Conservation (phyloP, 1,284 basidiomycete genomes). For the Microbotryomycetes sp. region DNA sequence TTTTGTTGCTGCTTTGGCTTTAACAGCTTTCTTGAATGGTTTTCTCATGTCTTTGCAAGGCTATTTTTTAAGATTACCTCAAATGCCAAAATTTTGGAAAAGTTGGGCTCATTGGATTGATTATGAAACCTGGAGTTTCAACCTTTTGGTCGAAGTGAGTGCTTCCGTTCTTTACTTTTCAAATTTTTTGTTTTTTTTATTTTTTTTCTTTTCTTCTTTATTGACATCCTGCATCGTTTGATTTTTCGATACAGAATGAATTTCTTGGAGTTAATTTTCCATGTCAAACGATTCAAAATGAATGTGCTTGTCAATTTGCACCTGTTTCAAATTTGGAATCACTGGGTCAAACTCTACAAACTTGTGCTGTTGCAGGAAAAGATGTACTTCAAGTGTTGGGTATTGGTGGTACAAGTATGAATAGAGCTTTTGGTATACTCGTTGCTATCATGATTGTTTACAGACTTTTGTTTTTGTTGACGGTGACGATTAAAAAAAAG, state of each 20-base stretch:
- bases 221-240: conserved; percentile 48
- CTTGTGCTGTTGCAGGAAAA: conserved; percentile 40
- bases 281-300: conserved; percentile 43
- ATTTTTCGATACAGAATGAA: conserved; percentile 50
- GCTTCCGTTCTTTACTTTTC: conserved; percentile 42
- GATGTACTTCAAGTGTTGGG: conserved; percentile 39
- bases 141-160: conserved; percentile 15
- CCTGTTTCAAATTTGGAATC: conserved; percentile 35
- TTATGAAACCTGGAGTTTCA: background rate
- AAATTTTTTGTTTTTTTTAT: conserved; percentile 41
- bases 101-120: conserved; percentile 51
- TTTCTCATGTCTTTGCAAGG: conserved; percentile 52
- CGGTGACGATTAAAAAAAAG: background rate
- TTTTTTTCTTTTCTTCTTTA: conserved; percentile 19
- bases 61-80: conserved; percentile 49
- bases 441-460: conserved; percentile 42
- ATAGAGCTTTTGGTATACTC: conserved; percentile 37
- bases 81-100: conserved; percentile 57
- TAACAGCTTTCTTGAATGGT: conserved; percentile 54
- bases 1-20: conserved; percentile 57
- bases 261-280: conserved; percentile 49
- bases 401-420: conserved; percentile 22
- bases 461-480: conserved; percentile 37
- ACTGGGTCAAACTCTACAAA: too few relatives aligned
- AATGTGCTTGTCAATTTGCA: conserved; percentile 41